Conservation (phyloP, 768 basidiomycete genomes). For the Coprinellus micaceus region DNA sequence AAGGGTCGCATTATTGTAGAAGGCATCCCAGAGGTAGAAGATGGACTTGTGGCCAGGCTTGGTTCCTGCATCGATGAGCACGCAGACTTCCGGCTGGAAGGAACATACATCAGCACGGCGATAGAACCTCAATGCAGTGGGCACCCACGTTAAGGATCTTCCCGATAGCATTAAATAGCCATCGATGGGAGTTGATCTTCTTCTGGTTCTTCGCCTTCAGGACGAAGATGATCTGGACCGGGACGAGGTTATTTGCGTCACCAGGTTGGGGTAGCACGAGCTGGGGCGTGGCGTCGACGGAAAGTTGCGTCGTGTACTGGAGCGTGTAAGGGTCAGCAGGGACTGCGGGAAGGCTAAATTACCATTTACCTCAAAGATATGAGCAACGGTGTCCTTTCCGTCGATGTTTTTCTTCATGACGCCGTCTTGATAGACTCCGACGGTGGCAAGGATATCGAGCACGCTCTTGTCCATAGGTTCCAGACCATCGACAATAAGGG, state of each 20-base stretch:
- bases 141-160: constrained; percentile 62
- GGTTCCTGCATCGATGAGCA: constrained; percentile 92
- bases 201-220: constrained; percentile 94
- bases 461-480: constrained; percentile 96
- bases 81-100: constrained; percentile 80
- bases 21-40: constrained; percentile 92
- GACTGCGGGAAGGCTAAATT: constrained; percentile 3
- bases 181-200: constrained; percentile 94
- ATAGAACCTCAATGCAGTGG: constrained; percentile 1
- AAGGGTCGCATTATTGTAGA: constrained; percentile 73
- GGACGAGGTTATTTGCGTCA: constrained; percentile 89
- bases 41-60: constrained; percentile 96
- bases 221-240: constrained; percentile 88
- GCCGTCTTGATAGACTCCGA: constrained; percentile 93
- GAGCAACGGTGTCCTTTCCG: constrained; percentile 84
- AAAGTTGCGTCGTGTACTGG: constrained; percentile 95
- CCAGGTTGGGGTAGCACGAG: constrained; percentile 87
- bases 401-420: constrained; percentile 93
- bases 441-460: constrained; percentile 81
- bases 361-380: constrained; percentile 81
- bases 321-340: not conserved
- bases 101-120: not conserved
- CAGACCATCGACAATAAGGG: constrained; percentile 88
- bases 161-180: constrained; percentile 94
- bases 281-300: constrained; percentile 86